Evolutionary conservation across 2,329 filamentous ascomycete genomes (phyloP).

Genomic region (Penicillium sp.): DNA sequence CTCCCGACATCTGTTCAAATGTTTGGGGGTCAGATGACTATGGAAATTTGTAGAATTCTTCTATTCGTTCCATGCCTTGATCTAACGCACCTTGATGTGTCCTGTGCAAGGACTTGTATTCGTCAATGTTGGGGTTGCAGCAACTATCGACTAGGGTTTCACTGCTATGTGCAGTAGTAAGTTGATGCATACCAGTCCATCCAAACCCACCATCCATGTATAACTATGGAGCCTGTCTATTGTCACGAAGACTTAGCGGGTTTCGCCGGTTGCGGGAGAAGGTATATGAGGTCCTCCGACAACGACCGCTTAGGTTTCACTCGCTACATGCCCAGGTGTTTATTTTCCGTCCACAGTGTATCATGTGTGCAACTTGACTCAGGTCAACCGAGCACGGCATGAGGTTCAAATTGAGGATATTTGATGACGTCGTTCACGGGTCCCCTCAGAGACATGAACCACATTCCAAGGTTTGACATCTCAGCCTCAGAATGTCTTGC

Average conservation of each 20-base stretch:
- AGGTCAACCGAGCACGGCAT: background rate
- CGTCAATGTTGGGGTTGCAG: no score
- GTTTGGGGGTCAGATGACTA: no score
- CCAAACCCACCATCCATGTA: background rate
- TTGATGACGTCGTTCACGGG: background rate
- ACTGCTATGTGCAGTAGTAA: no score
- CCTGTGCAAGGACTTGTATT: background rate
- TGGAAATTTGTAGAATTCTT: background rate
- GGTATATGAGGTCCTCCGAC: background rate
- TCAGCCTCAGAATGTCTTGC: conserved; percentile 8
- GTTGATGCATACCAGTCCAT: background rate
- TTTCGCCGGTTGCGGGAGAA: background rate
- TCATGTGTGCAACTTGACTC: background rate
- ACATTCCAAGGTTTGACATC: background rate
- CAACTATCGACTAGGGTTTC: no score
- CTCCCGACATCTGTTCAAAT: no score
- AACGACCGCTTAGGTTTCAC: background rate
- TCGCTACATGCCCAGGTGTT: background rate
- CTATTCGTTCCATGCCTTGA: background rate
- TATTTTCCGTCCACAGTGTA: background rate
- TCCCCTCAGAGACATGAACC: background rate
- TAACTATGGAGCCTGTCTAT: background rate
- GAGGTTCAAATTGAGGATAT: background rate
- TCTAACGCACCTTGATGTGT: background rate
- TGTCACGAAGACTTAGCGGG: background rate